These are phyloP conservation scores for Vanrija humicola DNA, from an alignment of 1,284 basidiomycete genomes.

Conservation along the genomic window DNA sequence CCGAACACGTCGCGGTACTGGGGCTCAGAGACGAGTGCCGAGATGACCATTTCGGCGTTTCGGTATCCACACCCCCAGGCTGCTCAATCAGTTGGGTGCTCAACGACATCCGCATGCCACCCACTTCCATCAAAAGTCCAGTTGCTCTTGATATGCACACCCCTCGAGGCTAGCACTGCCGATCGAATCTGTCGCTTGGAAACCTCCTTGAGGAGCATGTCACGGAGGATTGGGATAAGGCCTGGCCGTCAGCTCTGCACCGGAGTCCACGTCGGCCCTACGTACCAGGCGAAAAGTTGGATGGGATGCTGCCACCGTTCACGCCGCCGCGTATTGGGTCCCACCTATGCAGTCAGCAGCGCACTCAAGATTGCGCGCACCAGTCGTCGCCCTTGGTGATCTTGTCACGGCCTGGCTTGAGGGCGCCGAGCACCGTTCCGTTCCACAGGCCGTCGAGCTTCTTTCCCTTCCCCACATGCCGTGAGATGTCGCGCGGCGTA, in stretches of 20 bases:
- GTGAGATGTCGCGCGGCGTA: too few relatives aligned
- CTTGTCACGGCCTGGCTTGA: conserved; percentile 27
- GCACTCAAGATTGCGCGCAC: conserved; percentile 13
- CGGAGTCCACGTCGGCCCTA: neutral
- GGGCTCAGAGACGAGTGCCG: conserved; percentile 54
- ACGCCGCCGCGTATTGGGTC: conserved; percentile 25
- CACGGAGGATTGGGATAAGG: conserved; percentile 62
- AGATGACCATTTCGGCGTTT: conserved; percentile 77
- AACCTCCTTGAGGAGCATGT: conserved; percentile 57
- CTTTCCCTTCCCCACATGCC: too few relatives aligned
- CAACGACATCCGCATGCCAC: too few relatives aligned
- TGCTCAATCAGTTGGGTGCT: conserved; percentile 10
- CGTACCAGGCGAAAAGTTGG: conserved; percentile 67
- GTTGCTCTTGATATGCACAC: conserved; percentile 60
- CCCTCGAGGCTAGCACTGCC: conserved; percentile 64
- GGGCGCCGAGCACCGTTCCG: conserved; percentile 30
- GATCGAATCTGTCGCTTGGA: conserved; percentile 55
- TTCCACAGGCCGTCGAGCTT: conserved; percentile 28
- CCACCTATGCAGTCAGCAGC: conserved; percentile 34
- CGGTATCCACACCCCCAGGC: conserved; percentile 59
- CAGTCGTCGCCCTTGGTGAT: conserved; percentile 34
- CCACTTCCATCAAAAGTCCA: conserved; percentile 66
- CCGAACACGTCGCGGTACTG: conserved; percentile 25
- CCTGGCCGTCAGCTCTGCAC: conserved; percentile 50
- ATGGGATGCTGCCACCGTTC: conserved; percentile 49